Base-by-base conservation (phyloP, 2,329 filamentous ascomycete genomes). In the Chrysoporthe deuterocubensis region DNA sequence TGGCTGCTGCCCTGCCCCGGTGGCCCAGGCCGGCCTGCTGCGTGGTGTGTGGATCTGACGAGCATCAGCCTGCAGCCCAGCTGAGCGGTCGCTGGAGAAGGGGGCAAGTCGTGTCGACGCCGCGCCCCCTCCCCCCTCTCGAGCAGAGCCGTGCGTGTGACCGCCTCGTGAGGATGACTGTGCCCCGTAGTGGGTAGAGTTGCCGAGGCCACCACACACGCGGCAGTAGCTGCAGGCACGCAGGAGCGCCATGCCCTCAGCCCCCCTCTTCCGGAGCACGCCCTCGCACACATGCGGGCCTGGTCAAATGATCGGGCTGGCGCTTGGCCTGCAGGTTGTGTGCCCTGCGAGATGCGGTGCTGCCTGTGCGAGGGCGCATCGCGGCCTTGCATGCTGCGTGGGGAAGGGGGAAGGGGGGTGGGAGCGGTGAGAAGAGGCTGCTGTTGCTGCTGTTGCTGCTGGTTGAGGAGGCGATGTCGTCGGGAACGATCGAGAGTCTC, bases 1-100 rank as follows among this genome's bases (percentile, higher is more conserved):
- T 26, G 26, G 26, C 26, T 26, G 26, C 26, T 26, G 26, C 0
- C 26, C 26, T 26, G 26, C 26, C 26, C 26, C 26, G 26, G 26
- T 26, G 26, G 26, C 26, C 26, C 26, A 26, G 26, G 26, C 26
- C 26, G 26, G 26, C 26, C 26, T 26, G 37, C 6, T 9, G 9
- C 37, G 6, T 40, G 37, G 4, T 32, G 21, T 54, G 21, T 32
- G 50, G 50, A 16, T 5, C 50, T 57, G 52, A 66, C 42, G 42
- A 54, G 48, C 43, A 50, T 56, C 37, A 26, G 57, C 57, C 37
- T 48, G 61, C 37, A 66, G 62, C 50, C 60, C 62, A 68, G 66
- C 66, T 66, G 66, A 65, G 61, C 11, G 57, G 58, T 40, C 42
- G 37, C 18, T 54, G 13, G n/a, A 34, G 21, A 21, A 56, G 37